Evolutionary conservation across 2,329 filamentous ascomycete species (phyloP).

Genomic region (Colletotrichum incanum): DNA sequence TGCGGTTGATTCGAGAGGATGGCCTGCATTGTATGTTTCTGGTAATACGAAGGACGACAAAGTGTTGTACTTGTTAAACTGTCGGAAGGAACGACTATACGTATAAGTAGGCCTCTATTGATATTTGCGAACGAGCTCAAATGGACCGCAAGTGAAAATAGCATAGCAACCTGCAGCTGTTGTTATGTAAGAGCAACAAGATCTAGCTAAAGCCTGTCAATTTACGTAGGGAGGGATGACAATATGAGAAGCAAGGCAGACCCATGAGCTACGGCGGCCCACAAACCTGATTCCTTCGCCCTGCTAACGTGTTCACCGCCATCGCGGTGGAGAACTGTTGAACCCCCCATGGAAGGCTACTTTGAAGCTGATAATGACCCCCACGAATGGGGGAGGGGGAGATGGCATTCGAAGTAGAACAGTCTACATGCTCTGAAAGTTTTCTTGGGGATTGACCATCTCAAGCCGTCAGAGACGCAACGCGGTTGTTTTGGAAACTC

Average conservation of each 20-base stretch:
- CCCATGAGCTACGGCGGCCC: background rate
- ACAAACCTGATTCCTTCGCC: constrained; percentile 3
- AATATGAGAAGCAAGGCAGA: background rate
- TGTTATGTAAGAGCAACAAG: background rate
- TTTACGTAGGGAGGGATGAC: background rate
- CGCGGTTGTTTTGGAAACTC: too few relatives aligned
- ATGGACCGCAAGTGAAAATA: background rate
- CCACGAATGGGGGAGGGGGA: constrained; percentile 14
- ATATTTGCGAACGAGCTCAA: background rate
- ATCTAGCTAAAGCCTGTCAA: background rate
- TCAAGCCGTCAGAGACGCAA: too few relatives aligned
- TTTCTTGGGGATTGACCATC: too few relatives aligned
- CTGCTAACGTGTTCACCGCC: background rate
- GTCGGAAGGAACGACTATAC: background rate
- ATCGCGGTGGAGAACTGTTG: background rate
- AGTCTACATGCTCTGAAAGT: background rate
- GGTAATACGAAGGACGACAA: background rate
- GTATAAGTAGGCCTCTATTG: background rate
- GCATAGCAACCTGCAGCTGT: background rate
- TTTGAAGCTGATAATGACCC: background rate
- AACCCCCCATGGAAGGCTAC: background rate
- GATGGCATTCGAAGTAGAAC: background rate
- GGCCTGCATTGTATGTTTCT: background rate
- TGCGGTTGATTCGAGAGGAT: background rate
- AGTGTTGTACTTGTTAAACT: background rate